Percentiles rank a stretch among this genome's conserved stretches.
phyloP scores from a whole-genome alignment of 108 stramenopile genomes.

The Fragilariopsis cylindrus region DNA sequence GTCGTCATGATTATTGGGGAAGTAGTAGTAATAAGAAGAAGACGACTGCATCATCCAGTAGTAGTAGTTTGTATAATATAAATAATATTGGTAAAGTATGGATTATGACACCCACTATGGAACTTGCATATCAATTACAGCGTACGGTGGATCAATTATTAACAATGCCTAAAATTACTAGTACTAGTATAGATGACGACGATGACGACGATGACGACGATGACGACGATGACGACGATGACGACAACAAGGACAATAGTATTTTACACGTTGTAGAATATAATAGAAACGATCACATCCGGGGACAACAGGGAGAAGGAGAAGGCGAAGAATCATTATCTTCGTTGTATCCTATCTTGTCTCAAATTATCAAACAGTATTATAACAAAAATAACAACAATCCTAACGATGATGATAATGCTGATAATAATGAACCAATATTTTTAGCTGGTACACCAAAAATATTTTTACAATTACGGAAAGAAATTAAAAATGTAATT shows the following conservation, averaged over 20 bases:
- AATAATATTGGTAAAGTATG: constrained; percentile 22
- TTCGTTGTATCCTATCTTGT: neutral
- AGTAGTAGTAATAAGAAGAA: constrained; percentile 19
- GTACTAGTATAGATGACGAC: too few relatives aligned
- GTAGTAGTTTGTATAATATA: constrained; percentile 11
- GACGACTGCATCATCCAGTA: neutral
- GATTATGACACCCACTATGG: constrained; percentile 73
- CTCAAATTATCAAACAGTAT: neutral
- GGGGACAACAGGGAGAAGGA: neutral
- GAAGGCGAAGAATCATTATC: neutral
- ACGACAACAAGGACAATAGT: neutral
- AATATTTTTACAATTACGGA: constrained; percentile 37
- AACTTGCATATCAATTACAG: constrained; percentile 68
- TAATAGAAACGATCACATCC: neutral
- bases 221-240: neutral
- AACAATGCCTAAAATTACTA: constrained; percentile 17
- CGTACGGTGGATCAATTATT: constrained; percentile 56
- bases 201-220: too few relatives aligned
- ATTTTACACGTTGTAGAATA: constrained; percentile 11
- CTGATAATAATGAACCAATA: constrained; percentile 23
- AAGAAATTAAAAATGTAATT: constrained; percentile 22
- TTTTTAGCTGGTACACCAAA: constrained; percentile 64
- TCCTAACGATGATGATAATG: constrained; percentile 33
- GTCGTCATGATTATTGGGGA: neutral
- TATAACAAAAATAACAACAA: neutral